Evolutionary conservation across 129 eudicot genomes (phyloP).

Genomic region (Flaveria ramosissima): DNA sequence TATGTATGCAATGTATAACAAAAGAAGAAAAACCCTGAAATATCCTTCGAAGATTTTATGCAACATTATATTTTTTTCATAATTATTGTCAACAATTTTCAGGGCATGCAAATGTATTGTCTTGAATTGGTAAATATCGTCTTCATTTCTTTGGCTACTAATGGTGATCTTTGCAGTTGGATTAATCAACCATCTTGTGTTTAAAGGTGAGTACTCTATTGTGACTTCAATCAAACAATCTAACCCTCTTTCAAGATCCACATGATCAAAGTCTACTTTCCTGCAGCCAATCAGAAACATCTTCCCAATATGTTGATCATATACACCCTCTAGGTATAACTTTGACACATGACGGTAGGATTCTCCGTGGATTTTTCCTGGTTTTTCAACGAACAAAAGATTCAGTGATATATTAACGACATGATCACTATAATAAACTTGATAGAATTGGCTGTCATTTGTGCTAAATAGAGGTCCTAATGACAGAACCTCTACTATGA

Average conservation of each 20-base stretch:
- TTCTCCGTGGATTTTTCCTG: constrained; percentile 23
- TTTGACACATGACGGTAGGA: constrained; percentile 37
- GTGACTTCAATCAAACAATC: constrained; percentile 45
- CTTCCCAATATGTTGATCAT: constrained; percentile 32
- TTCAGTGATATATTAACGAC: constrained; percentile 35
- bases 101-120: constrained; percentile 28
- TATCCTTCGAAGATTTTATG: constrained; percentile 38
- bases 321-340: constrained; percentile 45
- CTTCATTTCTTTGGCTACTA: constrained; percentile 38
- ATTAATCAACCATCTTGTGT: constrained; percentile 41
- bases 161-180: constrained; percentile 45
- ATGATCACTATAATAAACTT: constrained; percentile 3
- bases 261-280: constrained; percentile 29
- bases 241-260: constrained; percentile 39
- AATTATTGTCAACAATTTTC: constrained; percentile 24
- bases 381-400: constrained; percentile 34
- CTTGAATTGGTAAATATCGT: constrained; percentile 29
- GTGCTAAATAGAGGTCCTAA: constrained; percentile 25
- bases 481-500: constrained; percentile 37
- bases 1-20: constrained; percentile 10
- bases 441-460: constrained; percentile 8
- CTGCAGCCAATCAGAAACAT: constrained; percentile 39
- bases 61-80: constrained; percentile 31
- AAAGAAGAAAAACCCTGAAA: constrained; percentile 35
- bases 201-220: constrained; percentile 34